Base-by-base conservation (phyloP, 2,329 filamentous ascomycete genomes). In the Trichoderma polysporum region DNA sequence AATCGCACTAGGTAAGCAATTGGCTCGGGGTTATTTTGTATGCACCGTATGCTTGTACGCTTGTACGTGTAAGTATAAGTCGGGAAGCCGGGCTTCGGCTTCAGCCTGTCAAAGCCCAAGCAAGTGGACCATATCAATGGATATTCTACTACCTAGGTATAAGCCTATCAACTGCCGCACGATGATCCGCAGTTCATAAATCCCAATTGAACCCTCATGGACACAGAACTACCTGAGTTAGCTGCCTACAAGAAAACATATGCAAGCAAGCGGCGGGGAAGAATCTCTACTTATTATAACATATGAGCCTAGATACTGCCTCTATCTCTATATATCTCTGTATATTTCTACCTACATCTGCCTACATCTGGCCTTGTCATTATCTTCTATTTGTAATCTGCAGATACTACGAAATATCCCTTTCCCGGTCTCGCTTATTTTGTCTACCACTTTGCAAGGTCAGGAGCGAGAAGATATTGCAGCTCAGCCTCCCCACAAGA, bases 401-500 rank as follows among this genome's bases (percentile, higher is more conserved):
- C 5, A 22, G 37, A 6, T 7, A 17, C n/a, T 19, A 45, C 1
- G 3, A 4, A n/a, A 12, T 45, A 22, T 12, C 41, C 9, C 6
- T 41, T 19, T 45, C 22, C n/a, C 22, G 41, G 41, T 19, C n/a
- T 45, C 41, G 22, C 47, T 50, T 50, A 50, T 50, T 50, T n/a
- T 25, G 12, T 19, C 47, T 27, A 50, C 12, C 12, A 4, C 41
- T 22, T 45, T 25, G 29, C 41, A 33, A 49, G n/a, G 57, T 25
- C 29, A 9, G 39, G 5, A 49, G 37, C 27, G 31, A 45, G 37
- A 54, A 17, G 50, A 63, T 63, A 49, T 53, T 22, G 60, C 60
- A 64, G 27, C 49, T 47, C 50, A 27, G 49, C 52, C 50, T 56
- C 61, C 50, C 61, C 61, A 64, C 61, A 64, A 25, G 35, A 56